A percentile compares a stretch with the other conserved stretches of the same genome.
Evolutionary conservation across 164 flowering plant genomes (phyloP).

Genomic region (Annona squamosa): DNA sequence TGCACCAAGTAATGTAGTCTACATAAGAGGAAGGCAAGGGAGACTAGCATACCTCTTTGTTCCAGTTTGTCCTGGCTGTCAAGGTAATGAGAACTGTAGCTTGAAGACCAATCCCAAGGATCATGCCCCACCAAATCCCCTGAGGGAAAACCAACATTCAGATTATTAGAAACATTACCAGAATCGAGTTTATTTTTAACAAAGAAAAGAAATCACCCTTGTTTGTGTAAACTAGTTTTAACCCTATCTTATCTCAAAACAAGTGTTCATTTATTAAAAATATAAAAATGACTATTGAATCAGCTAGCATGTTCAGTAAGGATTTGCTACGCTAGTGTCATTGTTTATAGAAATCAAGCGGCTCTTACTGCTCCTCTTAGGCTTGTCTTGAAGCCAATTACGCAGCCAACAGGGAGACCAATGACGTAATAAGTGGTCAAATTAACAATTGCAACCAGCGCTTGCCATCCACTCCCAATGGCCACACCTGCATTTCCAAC

Average conservation of each 20-base stretch:
- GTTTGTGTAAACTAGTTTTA: too few species aligned
- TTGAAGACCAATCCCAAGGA: constrained; percentile 15
- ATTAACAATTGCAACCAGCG: constrained; percentile 74
- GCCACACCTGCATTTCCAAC: constrained; percentile 54
- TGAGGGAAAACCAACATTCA: not conserved
- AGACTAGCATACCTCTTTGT: constrained; percentile 10
- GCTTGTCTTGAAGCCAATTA: constrained; percentile 51
- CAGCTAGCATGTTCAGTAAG: too few species aligned
- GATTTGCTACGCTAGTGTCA: too few species aligned
- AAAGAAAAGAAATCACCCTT: too few species aligned
- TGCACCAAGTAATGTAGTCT: not conserved
- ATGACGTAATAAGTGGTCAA: constrained; percentile 57
- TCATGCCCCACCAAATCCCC: constrained; percentile 28
- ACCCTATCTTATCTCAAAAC: too few species aligned
- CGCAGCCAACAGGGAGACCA: constrained; percentile 77
- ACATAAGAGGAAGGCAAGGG: not conserved
- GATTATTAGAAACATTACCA: too few species aligned
- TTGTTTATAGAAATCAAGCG: too few species aligned
- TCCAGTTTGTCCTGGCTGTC: constrained; percentile 19
- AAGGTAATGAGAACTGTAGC: constrained; percentile 11
- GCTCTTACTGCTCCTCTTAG: constrained; percentile 36
- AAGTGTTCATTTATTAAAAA: too few species aligned
- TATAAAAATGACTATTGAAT: too few species aligned
- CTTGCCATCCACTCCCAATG: constrained; percentile 91
- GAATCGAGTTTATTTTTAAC: too few species aligned